phyloP scores from a whole-genome alignment of 2,329 filamentous ascomycete species.

The Epichloe gansuensis region DNA sequence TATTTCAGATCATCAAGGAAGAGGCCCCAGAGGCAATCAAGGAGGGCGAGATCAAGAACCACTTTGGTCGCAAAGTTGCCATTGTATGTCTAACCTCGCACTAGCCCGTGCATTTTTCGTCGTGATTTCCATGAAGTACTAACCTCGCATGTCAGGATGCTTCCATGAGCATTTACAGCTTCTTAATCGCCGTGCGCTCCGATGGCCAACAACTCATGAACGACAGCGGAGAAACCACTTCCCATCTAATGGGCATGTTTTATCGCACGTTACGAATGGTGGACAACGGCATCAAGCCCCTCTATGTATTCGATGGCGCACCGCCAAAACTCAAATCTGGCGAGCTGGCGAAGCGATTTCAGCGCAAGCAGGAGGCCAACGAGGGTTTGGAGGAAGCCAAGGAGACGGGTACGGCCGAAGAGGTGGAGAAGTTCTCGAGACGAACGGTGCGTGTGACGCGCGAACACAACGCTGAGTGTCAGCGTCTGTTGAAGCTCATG shows the following conservation, averaged over 20 bases:
- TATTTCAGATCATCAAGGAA: conserved; percentile 74
- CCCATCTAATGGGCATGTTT: conserved; percentile 98
- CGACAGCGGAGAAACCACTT: conserved; percentile 91
- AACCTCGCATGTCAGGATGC: conserved; percentile 19
- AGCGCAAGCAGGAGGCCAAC: conserved; percentile 83
- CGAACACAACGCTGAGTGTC: conserved; percentile 93
- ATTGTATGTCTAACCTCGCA: conserved; percentile 51
- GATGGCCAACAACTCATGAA: conserved; percentile 94
- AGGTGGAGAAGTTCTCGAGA: conserved; percentile 95
- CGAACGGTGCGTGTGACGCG: conserved; percentile 88
- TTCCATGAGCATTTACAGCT: conserved; percentile 99
- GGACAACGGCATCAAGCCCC: conserved; percentile 95
- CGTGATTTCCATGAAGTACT: neutral
- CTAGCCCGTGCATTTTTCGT: neutral
- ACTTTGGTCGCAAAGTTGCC: conserved; percentile 95
- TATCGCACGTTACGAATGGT: conserved; percentile 97
- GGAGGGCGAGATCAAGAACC: conserved; percentile 95
- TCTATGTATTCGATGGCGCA: conserved; percentile 95
- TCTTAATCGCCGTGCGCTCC: conserved; percentile 92
- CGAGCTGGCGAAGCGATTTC: conserved; percentile 89
- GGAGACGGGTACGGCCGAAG: conserved; percentile 89
- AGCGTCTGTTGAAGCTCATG: conserved; percentile 84
- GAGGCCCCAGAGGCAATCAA: conserved; percentile 94
- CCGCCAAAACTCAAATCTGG: conserved; percentile 96
- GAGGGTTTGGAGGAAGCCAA: conserved; percentile 90